Percentiles rank a stretch among this genome's conserved stretches.
These are phyloP conservation scores for Clathrus columnatus DNA, from an alignment of 768 basidiomycete genomes.

Conservation along the genomic window DNA sequence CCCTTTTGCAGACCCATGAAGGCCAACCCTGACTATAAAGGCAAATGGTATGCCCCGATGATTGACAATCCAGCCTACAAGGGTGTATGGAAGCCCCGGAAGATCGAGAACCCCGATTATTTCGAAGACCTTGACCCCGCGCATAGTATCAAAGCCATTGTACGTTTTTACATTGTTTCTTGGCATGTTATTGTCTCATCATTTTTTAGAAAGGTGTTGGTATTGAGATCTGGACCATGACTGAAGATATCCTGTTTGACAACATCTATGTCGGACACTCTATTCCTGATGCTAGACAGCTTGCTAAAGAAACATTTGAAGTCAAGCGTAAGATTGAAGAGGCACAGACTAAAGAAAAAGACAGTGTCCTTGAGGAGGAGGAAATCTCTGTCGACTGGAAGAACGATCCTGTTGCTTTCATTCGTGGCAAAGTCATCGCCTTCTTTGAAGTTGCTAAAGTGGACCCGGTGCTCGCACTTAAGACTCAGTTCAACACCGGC, in stretches of 20 bases:
- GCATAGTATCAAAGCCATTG: constrained; percentile 79
- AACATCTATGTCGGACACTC: constrained; percentile 95
- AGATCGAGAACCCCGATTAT: constrained; percentile 85
- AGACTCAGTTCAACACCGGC: constrained; percentile 82
- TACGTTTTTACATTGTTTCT: constrained; percentile 27
- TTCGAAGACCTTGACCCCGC: constrained; percentile 83
- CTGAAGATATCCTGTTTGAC: constrained; percentile 86
- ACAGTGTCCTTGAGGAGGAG: constrained; percentile 35
- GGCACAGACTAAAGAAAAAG: constrained; percentile 42
- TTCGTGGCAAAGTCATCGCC: constrained; percentile 65
- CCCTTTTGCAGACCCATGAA: constrained; percentile 55
- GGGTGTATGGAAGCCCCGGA: constrained; percentile 85
- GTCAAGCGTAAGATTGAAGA: constrained; percentile 82
- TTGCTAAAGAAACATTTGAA: constrained; percentile 85
- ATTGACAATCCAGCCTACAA: constrained; percentile 98
- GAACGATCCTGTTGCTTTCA: constrained; percentile 69
- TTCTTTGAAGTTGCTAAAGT: constrained; percentile 73
- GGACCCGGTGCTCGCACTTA: constrained; percentile 77
- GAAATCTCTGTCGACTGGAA: constrained; percentile 47
- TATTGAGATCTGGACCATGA: constrained; percentile 99
- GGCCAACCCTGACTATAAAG: constrained; percentile 92
- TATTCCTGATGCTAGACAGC: constrained; percentile 66
- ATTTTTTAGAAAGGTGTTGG: constrained; percentile 72
- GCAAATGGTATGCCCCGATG: constrained; percentile 93
- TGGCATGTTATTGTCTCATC: background rate